Conservation (phyloP, 176 grass and related monocot species). For the Aegilops tauschii region DNA sequence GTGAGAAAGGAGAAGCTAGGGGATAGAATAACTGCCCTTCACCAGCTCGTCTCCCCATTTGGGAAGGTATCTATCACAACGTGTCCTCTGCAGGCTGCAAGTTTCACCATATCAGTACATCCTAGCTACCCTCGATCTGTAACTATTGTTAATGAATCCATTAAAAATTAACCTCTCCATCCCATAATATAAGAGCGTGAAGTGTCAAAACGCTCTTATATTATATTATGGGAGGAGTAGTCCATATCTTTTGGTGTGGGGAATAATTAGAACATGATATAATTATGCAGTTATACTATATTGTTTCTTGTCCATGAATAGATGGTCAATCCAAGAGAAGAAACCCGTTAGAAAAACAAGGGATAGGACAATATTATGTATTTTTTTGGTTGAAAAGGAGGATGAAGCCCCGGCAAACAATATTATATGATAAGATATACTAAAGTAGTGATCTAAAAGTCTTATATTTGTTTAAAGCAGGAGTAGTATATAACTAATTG, state of each 20-base stretch:
- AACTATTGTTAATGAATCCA: neutral
- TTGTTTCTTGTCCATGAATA: neutral
- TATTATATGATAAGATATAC: too few species aligned
- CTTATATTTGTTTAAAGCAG: too few species aligned
- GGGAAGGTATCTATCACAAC: constrained; percentile 66
- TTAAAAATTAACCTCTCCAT: too few species aligned
- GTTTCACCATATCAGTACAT: constrained; percentile 10
- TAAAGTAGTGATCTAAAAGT: too few species aligned
- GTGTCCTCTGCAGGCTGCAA: neutral
- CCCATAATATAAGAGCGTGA: too few species aligned
- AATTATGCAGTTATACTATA: neutral
- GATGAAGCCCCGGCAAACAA: too few species aligned
- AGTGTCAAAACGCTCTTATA: too few species aligned
- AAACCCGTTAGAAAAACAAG: neutral
- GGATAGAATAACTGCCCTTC: constrained; percentile 96
- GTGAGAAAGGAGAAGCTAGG: constrained; percentile 98
- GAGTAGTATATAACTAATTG: too few species aligned
- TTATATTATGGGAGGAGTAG: too few species aligned
- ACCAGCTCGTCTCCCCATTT: constrained; percentile 97
- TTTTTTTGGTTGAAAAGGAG: too few species aligned
- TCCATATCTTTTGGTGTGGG: neutral
- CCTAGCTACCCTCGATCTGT: neutral
- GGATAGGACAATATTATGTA: neutral
- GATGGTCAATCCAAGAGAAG: neutral
- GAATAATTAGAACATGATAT: neutral